Evolutionary conservation across 2,329 filamentous ascomycete genomes (phyloP), one percentile per base, ranked within the genome.

Genomic region (Tolypocladium capitatum): DNA sequence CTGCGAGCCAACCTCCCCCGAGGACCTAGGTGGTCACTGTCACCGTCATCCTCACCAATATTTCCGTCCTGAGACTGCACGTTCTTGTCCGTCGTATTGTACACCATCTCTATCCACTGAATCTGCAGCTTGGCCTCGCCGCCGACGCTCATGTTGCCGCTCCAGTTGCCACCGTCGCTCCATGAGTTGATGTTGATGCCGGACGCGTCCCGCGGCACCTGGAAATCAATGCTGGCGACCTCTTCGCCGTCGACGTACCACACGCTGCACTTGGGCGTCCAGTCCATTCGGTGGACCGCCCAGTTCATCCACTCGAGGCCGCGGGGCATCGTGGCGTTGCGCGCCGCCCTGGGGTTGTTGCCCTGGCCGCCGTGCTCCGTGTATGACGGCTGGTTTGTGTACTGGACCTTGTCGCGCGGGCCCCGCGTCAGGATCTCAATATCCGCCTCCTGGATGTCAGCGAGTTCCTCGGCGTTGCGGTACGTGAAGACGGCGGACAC

Each of bases 31-130:
- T 16, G 13, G 31, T 20, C 20, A 1, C 42, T 46, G 11, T 51
- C 46, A 5, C 1, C 10, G 30, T 13, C 30, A 1, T 14, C 30
- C 11, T 14, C 30, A n/a, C n/a, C n/a, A n/a, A n/a, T n/a, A n/a
- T n/a, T n/a, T n/a, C n/a, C n/a, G n/a, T 14, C 5, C 5, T 24
- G 30, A 5, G 30, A 31, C 13, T 14, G 30, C 30, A 31, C 30
- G 30, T 14, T 6, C 13, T 31, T 14, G 30, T 14, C 30, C 0
- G 66, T 72, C 14, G 56, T 59, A 52, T 76, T 76, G 56, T 74
- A 81, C 21, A 77, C 68, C 61, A 82, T 68, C 56, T 82, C 76
- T 41, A 81, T 72, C 78, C 77, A 82, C 63, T 79, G 73, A 18
- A 83, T 69, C 56, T 82, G 74, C 55, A 82, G 64, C 51, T 69